Evolutionary conservation across 176 grass and related monocot genomes (phyloP).

Genomic region (Raddia guianensis): DNA sequence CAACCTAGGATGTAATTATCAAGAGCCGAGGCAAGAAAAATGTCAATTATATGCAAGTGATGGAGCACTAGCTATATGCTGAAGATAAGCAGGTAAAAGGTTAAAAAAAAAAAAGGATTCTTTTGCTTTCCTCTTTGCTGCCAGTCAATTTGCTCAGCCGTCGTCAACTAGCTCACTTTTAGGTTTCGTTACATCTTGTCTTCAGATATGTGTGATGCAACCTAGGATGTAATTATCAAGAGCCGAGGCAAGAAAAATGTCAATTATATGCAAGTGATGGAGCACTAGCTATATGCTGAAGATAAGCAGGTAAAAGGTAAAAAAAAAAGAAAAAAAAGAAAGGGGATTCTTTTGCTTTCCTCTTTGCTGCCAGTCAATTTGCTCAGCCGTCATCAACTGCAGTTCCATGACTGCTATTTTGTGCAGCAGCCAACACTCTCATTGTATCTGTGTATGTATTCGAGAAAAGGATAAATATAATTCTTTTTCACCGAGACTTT

Average conservation of each 20-base stretch:
- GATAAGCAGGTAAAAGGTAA: not conserved
- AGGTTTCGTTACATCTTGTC: not conserved
- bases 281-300: not conserved
- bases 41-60: not conserved
- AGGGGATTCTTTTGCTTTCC: no score
- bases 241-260: not conserved
- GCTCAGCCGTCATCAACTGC: slow-evolving; percentile 7
- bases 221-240: not conserved
- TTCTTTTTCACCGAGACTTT: not conserved
- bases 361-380: slow-evolving; percentile 11
- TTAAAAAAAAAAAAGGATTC: not conserved
- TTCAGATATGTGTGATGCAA: not conserved
- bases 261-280: not conserved
- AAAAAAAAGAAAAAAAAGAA: not conserved
- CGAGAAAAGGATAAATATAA: not conserved
- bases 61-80: not conserved
- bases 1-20: not conserved
- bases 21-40: not conserved
- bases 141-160: no score
- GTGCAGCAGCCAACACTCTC: not conserved
- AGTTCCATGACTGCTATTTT: not conserved
- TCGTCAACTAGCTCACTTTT: not conserved
- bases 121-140: not conserved
- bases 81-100: not conserved
- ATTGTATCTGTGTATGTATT: not conserved